Base-by-base conservation (phyloP, 495 filamentous ascomycete genomes). In the Talaromyces proteolyticus region DNA sequence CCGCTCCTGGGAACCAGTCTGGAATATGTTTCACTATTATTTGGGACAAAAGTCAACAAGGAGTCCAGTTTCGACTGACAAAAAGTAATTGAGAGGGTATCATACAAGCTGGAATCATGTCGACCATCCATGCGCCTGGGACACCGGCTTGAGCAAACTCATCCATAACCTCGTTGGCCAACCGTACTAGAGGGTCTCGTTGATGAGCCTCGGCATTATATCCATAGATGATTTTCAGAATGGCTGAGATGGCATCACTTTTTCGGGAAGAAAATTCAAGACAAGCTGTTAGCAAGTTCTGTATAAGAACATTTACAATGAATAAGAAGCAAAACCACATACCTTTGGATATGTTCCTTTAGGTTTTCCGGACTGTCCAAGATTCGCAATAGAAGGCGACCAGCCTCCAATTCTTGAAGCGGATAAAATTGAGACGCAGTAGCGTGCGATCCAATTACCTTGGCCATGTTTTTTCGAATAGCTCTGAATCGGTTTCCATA, bases 171-270 rank as follows among this genome's bases (percentile, higher is more conserved):
- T 67, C 42, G 10, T 63, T 62, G 0, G 61, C 65, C 21, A 75
- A 34, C 18, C 69, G 47, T 3, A 81, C 63, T 1, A 81, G 53
- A 26, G 64, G 65, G 52, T 81, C 77, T 0, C 29, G 21, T n/a
- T 45, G 44, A 37, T 67, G 57, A 1, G 65, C 53, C 37, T 78
- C 71, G 5, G 68, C 60, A 0, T 59, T 74, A 46, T 81, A 79
- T 12, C 73, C 75, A 44, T 79, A 81, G 2, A 57, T 54, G 3
- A 76, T 64, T 24, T 76, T 73, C 0, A 79, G 52, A 6, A 78
- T 73, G 4, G 75, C 50, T 0, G 63, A 62, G 3, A 66, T 75
- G 6, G 68, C 63, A 26, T 67, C 60, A 14, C 63, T 73, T 20
- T 17, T 3, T n/a, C n/a, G n/a, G n/a, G n/a, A n/a, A n/a, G n/a